Conservation (phyloP, 1,284 basidiomycete species). For the Phellinidium pouzarii region DNA sequence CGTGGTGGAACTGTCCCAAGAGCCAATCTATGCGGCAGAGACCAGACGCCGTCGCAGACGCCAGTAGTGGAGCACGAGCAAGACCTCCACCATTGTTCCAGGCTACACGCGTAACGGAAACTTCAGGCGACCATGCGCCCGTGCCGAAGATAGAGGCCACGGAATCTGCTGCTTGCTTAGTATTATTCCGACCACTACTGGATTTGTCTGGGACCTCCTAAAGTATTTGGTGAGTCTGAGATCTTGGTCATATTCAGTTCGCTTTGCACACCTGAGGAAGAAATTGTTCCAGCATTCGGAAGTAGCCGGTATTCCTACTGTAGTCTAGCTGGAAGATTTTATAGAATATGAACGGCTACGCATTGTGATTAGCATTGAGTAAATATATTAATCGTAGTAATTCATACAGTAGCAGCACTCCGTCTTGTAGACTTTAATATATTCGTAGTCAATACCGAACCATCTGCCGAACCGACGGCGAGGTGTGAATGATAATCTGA, state of each 20-base stretch:
- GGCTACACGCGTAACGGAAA: slow-evolving; percentile 65
- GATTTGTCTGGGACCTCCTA: slow-evolving; percentile 33
- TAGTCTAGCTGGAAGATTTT: slow-evolving; percentile 85
- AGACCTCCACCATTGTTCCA: slow-evolving; percentile 80
- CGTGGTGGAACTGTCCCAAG: slow-evolving; percentile 58
- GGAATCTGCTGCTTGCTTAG: slow-evolving; percentile 26
- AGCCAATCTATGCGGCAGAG: slow-evolving; percentile 79
- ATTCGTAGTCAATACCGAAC: slow-evolving; percentile 68
- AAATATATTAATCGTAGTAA: slow-evolving; percentile 24
- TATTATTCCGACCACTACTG: slow-evolving; percentile 24
- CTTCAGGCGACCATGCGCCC: slow-evolving; percentile 70
- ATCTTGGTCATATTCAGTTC: slow-evolving; percentile 10
- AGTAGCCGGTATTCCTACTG: slow-evolving; percentile 62
- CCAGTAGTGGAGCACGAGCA: slow-evolving; percentile 58
- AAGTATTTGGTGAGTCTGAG: slow-evolving; percentile 13
- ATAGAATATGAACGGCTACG: slow-evolving; percentile 68
- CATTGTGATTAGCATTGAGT: neutral
- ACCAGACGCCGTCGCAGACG: slow-evolving; percentile 75
- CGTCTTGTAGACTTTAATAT: slow-evolving; percentile 60
- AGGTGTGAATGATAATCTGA: slow-evolving; percentile 87
- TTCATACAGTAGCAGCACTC: slow-evolving; percentile 54
- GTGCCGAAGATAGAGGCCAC: slow-evolving; percentile 28
- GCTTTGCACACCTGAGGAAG: slow-evolving; percentile 51
- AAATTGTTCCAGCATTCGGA: slow-evolving; percentile 80
- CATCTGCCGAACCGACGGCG: slow-evolving; percentile 77